Conservation (phyloP, 1,139 yeast genomes). For the Saccharomyces hybrid region DNA sequence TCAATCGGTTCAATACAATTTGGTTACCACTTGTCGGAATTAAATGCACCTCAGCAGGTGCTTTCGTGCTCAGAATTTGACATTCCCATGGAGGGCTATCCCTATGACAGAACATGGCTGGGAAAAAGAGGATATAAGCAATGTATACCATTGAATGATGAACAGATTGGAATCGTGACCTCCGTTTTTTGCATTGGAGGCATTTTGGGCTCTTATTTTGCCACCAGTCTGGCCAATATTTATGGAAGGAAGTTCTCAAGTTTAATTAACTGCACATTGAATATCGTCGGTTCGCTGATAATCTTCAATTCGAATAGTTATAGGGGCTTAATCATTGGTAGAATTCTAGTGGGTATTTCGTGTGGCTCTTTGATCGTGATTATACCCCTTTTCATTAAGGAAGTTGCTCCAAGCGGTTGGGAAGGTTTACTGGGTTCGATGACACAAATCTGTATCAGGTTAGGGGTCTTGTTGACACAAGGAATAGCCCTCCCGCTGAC, state of each 20-base stretch:
- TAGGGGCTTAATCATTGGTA: conserved; percentile 47
- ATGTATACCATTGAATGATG: conserved; percentile 56
- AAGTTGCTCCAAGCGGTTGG: conserved; percentile 58
- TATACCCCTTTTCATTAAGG: conserved; percentile 76
- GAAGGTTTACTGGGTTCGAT: conserved; percentile 79
- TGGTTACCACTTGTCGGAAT: conserved; percentile 83
- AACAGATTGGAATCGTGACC: conserved; percentile 68
- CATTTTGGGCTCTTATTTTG: conserved; percentile 61
- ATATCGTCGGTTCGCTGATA: conserved; percentile 58
- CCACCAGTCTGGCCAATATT: conserved; percentile 61
- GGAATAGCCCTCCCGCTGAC: conserved; percentile 61
- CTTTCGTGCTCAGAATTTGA: conserved; percentile 40
- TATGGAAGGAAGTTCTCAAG: conserved; percentile 59
- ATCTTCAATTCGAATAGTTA: conserved; percentile 48
- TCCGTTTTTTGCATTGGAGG: conserved; percentile 86
- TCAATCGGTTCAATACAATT: conserved; percentile 75
- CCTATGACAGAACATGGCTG: conserved; percentile 25
- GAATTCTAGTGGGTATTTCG: conserved; percentile 72
- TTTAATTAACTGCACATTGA: conserved; percentile 46
- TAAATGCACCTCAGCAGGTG: conserved; percentile 71
- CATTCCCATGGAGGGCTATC: conserved; percentile 11
- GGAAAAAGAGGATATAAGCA: conserved; percentile 29
- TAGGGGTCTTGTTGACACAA: conserved; percentile 78
- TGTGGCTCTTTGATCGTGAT: conserved; percentile 85
- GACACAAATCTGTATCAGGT: conserved; percentile 77